Conservation (phyloP, 192 early-diverging fungal species). For the Rhizophagus prolifer region DNA sequence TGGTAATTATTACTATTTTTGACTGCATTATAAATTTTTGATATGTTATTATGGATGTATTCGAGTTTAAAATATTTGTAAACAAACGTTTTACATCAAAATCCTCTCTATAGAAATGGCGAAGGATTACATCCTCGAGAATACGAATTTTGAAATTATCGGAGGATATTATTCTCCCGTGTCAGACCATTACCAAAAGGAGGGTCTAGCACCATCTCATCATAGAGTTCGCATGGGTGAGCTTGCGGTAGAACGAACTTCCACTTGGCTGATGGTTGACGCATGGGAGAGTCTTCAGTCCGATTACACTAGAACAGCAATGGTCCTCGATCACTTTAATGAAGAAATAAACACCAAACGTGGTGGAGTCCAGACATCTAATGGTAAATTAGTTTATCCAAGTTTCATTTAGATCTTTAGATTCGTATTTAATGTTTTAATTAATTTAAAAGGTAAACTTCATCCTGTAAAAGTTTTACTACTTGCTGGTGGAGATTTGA, state of each 20-base stretch:
- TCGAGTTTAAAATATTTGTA: background rate
- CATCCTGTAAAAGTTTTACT: conserved; percentile 82
- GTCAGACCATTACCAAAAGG: conserved; percentile 90
- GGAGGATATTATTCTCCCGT: conserved; percentile 98
- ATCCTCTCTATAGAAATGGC: conserved; percentile 77
- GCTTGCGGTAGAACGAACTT: conserved; percentile 76
- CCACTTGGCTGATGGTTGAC: conserved; percentile 96
- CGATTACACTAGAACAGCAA: conserved; percentile 80
- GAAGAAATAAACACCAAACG: conserved; percentile 75
- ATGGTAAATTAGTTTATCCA: conserved; percentile 42
- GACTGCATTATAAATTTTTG: background rate
- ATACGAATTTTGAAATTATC: conserved; percentile 78
- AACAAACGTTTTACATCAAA: background rate
- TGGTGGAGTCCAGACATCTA: conserved; percentile 63
- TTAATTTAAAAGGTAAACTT: conserved; percentile 43
- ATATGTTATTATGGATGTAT: background rate
- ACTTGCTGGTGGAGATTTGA: conserved; percentile 94
- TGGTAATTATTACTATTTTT: conserved; percentile 60
- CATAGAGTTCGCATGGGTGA: conserved; percentile 95
- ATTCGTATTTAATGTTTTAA: background rate
- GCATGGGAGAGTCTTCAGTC: conserved; percentile 85
- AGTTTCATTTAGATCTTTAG: too few relatives aligned
- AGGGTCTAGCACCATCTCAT: conserved; percentile 80
- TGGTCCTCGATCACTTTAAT: conserved; percentile 95
- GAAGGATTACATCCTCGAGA: conserved; percentile 76